Conservation (phyloP, 192 early-diverging fungal species). For the Lunasporangiospora selenospora region DNA sequence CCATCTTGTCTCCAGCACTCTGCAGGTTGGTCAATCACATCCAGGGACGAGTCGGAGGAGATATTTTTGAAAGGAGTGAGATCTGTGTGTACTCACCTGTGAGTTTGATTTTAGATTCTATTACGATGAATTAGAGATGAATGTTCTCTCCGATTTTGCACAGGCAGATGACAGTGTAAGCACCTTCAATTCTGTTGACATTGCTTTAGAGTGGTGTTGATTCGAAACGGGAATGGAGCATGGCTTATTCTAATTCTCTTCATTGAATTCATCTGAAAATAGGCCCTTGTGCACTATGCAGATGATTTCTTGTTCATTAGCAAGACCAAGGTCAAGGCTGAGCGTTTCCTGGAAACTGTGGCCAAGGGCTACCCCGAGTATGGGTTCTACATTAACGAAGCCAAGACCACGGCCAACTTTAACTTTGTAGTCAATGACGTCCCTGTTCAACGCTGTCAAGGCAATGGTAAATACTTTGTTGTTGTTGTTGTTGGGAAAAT, state of each 20-base stretch:
- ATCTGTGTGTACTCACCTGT: neutral
- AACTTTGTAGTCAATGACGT: conserved; percentile 51
- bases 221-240: too few relatives aligned
- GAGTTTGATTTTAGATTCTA: conserved; percentile 60
- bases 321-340: conserved; percentile 52
- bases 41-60: neutral
- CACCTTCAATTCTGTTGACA: neutral
- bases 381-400: conserved; percentile 76
- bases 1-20: conserved; percentile 81
- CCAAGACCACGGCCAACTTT: conserved; percentile 86
- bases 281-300: conserved; percentile 75
- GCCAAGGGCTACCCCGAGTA: conserved; percentile 66
- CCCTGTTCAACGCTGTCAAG: conserved; percentile 17
- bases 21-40: conserved; percentile 86
- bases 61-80: neutral
- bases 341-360: conserved; percentile 65
- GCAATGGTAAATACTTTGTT: conserved; percentile 13
- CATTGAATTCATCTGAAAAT: neutral
- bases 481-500: neutral
- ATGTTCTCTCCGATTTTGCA: conserved; percentile 53
- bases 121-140: conserved; percentile 77
- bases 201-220: too few relatives aligned
- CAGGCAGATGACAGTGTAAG: conserved; percentile 54
- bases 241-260: neutral
- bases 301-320: conserved; percentile 90